These are phyloP conservation scores for Tylopilus rubrobrunneus DNA, from an alignment of 768 basidiomycete genomes.

Conservation along the genomic window DNA sequence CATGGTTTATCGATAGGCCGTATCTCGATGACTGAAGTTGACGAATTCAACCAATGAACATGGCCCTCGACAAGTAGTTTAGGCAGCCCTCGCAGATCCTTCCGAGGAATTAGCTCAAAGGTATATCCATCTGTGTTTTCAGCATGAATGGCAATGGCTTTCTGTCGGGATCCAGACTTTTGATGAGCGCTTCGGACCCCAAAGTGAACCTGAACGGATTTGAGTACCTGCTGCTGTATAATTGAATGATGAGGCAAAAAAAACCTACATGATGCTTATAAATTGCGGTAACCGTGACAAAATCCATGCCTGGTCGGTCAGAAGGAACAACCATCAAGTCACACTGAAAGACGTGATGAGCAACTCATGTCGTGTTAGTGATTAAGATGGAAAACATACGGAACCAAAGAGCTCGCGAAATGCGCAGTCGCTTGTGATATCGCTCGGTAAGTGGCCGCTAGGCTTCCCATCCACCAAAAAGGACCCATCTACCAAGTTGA, in stretches of 20 bases:
- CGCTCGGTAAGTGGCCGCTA: slow-evolving; percentile 14
- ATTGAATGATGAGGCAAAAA: background rate
- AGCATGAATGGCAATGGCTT: background rate
- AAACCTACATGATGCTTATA: background rate
- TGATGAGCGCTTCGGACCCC: no score
- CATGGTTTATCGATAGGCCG: background rate
- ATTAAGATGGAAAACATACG: slow-evolving; percentile 6
- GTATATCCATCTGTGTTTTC: background rate
- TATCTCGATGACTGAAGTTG: background rate
- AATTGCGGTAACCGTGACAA: slow-evolving; percentile 16
- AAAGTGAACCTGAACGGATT: slow-evolving; percentile 22
- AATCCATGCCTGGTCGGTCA: slow-evolving; percentile 27
- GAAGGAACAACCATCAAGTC: background rate
- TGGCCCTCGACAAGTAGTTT: background rate
- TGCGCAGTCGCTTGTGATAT: slow-evolving; percentile 13
- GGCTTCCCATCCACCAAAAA: slow-evolving; percentile 28
- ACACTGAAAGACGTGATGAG: background rate
- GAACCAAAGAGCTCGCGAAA: slow-evolving; percentile 22
- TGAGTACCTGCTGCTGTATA: background rate
- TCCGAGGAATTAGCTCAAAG: slow-evolving; percentile 7
- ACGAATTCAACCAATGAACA: background rate
- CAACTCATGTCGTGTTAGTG: background rate
- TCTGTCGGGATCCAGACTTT: background rate
- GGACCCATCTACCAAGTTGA: slow-evolving; percentile 23
- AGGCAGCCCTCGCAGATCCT: background rate